Percentiles rank a stretch among this genome's conserved stretches.
Conservation (phyloP, 1,139 yeast genomes). For the Debaryomycetaceae sp. region DNA sequence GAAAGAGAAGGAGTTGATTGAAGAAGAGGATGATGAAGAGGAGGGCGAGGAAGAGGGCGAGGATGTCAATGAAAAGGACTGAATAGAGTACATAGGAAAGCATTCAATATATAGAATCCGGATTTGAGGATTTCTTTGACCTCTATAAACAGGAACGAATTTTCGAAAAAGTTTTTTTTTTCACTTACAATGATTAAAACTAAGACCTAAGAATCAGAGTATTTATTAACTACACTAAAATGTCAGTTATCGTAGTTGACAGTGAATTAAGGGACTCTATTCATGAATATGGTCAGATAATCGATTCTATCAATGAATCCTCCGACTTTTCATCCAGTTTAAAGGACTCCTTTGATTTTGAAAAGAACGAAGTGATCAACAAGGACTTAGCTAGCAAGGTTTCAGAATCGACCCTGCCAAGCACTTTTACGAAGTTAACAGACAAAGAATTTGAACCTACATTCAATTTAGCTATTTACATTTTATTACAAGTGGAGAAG, state of each 20-base stretch:
- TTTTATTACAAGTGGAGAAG: constrained; percentile 30
- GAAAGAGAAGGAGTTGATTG: constrained; percentile 7
- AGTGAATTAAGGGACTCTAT: constrained; percentile 43
- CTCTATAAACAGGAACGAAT: constrained; percentile 3
- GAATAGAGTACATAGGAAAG: constrained; percentile 1
- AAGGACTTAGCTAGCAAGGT: constrained; percentile 29
- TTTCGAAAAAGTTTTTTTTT: constrained; percentile 9
- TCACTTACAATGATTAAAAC: not conserved
- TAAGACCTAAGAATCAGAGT: not conserved
- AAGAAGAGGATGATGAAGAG: constrained; percentile 1
- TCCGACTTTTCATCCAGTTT: constrained; percentile 28
- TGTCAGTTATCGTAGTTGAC: constrained; percentile 46
- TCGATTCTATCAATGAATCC: constrained; percentile 32
- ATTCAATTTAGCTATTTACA: constrained; percentile 40
- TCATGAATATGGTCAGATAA: constrained; percentile 37
- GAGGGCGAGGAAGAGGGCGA: constrained; percentile 28
- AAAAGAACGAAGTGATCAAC: constrained; percentile 24
- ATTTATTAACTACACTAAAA: constrained; percentile 2
- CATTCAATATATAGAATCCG: constrained; percentile 1
- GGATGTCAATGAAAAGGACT: constrained; percentile 8
- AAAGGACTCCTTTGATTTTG: constrained; percentile 19
- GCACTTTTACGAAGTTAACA: constrained; percentile 31
- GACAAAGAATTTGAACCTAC: constrained; percentile 48
- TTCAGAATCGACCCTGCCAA: constrained; percentile 22
- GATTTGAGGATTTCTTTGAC: constrained; percentile 1